Conservation (phyloP, 345 rosid genomes). For the Cardamine chenopodiifolia region DNA sequence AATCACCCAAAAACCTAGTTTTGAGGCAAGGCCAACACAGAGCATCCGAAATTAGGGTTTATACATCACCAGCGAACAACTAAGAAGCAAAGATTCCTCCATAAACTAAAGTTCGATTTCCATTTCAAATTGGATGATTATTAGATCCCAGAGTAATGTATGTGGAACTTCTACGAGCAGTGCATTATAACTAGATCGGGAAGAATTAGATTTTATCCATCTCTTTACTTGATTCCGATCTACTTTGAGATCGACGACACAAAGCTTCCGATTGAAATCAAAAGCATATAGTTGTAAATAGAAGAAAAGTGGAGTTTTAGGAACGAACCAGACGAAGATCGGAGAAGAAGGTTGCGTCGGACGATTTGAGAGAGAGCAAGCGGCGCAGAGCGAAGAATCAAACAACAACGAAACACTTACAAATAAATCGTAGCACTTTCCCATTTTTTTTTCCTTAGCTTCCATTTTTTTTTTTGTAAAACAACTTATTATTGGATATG, state of each 20-base stretch:
- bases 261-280: conserved; percentile 7
- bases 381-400: background rate
- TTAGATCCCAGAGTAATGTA: background rate
- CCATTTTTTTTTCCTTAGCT: background rate
- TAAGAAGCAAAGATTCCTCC: background rate
- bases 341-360: conserved; percentile 4
- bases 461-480: background rate
- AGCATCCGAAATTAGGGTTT: background rate
- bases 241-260: background rate
- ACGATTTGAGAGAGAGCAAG: background rate
- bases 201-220: background rate
- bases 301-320: conserved; percentile 1
- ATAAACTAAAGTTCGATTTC: background rate
- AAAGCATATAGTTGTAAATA: background rate
- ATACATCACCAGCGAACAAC: background rate
- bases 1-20: background rate
- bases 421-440: background rate
- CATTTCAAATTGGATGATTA: background rate
- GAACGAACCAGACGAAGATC: conserved; percentile 20
- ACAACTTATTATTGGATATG: too few relatives aligned
- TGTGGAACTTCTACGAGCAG: background rate
- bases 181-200: background rate
- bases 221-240: background rate
- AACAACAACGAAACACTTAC: background rate
- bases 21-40: background rate